Evolutionary conservation across 495 filamentous ascomycete species (phyloP).

Genomic region (Recurvomyces mirabilis): DNA sequence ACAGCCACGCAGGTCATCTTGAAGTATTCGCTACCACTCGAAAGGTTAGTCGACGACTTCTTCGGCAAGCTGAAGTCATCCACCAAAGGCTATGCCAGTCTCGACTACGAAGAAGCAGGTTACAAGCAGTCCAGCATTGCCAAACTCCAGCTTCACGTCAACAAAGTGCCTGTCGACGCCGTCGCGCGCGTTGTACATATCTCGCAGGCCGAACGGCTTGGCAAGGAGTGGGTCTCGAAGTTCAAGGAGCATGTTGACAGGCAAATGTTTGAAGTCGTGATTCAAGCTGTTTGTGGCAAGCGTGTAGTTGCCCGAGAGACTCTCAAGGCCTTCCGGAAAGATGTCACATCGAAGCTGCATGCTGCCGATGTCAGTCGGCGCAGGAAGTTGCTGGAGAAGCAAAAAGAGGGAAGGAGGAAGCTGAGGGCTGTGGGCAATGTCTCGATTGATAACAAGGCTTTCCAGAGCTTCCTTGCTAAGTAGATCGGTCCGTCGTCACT

Average conservation of each 20-base stretch:
- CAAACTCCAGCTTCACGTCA: slow-evolving; percentile 88
- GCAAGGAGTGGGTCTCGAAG: slow-evolving; percentile 80
- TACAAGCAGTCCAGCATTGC: slow-evolving; percentile 71
- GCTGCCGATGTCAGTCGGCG: slow-evolving; percentile 75
- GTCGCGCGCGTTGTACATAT: slow-evolving; percentile 80
- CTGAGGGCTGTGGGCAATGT: slow-evolving; percentile 66
- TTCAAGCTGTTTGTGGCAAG: slow-evolving; percentile 79
- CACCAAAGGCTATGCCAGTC: slow-evolving; percentile 70
- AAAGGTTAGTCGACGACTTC: slow-evolving; percentile 88
- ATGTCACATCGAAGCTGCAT: slow-evolving; percentile 86
- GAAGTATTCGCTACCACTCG: slow-evolving; percentile 78
- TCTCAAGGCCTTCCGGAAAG: slow-evolving; percentile 93
- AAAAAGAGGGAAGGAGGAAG: slow-evolving; percentile 91
- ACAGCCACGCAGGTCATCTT: slow-evolving; percentile 90
- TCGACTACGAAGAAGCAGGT: slow-evolving; percentile 92
- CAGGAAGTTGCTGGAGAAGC: slow-evolving; percentile 84
- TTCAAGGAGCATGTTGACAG: slow-evolving; percentile 95
- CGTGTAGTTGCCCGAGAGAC: slow-evolving; percentile 85
- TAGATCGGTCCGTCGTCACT: too few species aligned
- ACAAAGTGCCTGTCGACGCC: slow-evolving; percentile 85
- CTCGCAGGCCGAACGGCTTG: slow-evolving; percentile 64
- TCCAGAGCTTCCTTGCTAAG: slow-evolving; percentile 77
- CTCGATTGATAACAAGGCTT: slow-evolving; percentile 83
- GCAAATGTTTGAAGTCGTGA: slow-evolving; percentile 93
- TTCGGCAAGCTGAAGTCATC: slow-evolving; percentile 92